phyloP scores from a whole-genome alignment of 768 basidiomycete genomes.

The Piloderma croceum region DNA sequence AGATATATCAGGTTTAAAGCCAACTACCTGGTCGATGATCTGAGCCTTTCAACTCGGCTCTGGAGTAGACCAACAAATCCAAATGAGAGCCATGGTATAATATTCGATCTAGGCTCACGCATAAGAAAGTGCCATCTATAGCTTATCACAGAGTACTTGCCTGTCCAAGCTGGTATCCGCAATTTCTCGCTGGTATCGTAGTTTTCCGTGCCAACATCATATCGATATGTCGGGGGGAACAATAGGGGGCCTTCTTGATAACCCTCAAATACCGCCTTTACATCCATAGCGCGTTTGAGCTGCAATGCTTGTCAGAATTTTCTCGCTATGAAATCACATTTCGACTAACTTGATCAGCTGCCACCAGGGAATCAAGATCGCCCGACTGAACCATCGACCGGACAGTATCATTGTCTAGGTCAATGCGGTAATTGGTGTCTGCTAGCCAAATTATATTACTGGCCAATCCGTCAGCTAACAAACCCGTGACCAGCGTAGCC shows the following conservation, averaged over 20 bases:
- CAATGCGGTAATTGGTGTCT: conserved; percentile 93
- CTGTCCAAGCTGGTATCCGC: conserved; percentile 97
- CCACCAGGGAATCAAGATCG: conserved; percentile 68
- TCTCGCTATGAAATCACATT: background rate
- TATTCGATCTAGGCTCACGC: conserved; percentile 69
- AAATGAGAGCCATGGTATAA: conserved; percentile 72
- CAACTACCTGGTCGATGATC: conserved; percentile 85
- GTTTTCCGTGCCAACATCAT: conserved; percentile 71
- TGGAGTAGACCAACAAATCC: conserved; percentile 72
- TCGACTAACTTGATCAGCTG: conserved; percentile 74
- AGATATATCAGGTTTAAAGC: background rate
- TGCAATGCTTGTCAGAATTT: conserved; percentile 24
- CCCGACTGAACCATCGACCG: conserved; percentile 57
- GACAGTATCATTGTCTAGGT: conserved; percentile 78
- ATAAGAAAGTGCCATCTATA: conserved; percentile 3
- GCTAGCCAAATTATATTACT: conserved; percentile 93
- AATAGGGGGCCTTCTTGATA: conserved; percentile 86
- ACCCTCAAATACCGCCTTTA: conserved; percentile 68
- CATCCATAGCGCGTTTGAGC: conserved; percentile 70
- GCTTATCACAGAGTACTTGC: conserved; percentile 35
- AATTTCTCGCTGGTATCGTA: conserved; percentile 97
- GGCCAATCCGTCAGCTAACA: conserved; percentile 3
- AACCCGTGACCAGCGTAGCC: background rate
- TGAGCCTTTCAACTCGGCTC: conserved; percentile 84
- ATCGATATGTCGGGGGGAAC: conserved; percentile 96